Base-by-base conservation (phyloP, 768 basidiomycete species). In the Boletus pseudopeckii region DNA sequence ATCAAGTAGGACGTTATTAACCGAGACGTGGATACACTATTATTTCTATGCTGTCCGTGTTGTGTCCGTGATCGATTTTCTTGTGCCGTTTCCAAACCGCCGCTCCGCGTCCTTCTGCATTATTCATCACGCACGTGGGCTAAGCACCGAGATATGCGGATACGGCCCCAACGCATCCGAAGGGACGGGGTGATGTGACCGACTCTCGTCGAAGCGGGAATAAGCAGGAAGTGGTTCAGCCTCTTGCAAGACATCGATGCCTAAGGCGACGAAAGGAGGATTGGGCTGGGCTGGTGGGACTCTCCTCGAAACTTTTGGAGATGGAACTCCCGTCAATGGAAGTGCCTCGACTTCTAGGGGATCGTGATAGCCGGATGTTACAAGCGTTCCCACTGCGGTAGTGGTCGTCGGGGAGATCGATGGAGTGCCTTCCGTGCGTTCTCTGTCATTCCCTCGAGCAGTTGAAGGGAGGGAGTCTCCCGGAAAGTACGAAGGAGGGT, bases 201-300 rank as follows among this genome's bases (percentile, higher is more conserved):
- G 58, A 20, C 41, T 50, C 15, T 60, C 41, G 37, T 72, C 69
- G 32, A 69, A 65, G 28, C 56, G 61, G 9, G 62, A 62, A 50
- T 71, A 68, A 38, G 60, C 48, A 6, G 67, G 65, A 6, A 33
- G 62, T 18, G 54, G 50, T n/a, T 36, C 57, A 10, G 8, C 15
- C 9, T 44, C 45, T 28, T 53, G 54, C 54, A 17, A 20, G 22
- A 26, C 18, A 22, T 50, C 47, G 28, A 59, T 41, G 10, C 45
- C 58, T 33, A 52, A 48, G 18, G 52, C 45, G 6, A 28, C 39
- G 14, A 53, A 22, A 5, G 50, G 52, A 7, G 30, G 13, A 28
- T 43, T 55, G 15, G 32, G 39, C 22, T 60, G 52, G 7, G 9
- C 34, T 3, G 18, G 39, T 20, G 36, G 45, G 22, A 14, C 13